Base-by-base conservation (phyloP, 1,284 basidiomycete genomes). In the Tilletia horrida region DNA sequence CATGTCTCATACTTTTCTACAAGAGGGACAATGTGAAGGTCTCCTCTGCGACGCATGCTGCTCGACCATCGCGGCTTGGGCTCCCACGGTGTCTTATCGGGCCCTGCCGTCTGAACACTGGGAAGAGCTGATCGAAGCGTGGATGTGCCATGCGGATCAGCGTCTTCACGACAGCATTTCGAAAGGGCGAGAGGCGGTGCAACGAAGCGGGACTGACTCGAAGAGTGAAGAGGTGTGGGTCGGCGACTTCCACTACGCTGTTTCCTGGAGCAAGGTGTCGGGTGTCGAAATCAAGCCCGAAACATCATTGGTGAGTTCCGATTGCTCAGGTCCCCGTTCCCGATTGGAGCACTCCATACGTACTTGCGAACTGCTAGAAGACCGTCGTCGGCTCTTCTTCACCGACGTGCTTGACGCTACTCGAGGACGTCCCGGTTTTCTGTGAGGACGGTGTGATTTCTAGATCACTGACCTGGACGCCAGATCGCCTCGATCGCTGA, bases 61-160 rank as follows among this genome's bases (percentile, higher is more conserved):
- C 3, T 47, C 66, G 0, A 69, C 68, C n/a, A 29, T 40, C 11
- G 47, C 29, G 29, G 4, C 35, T 8, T 14, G 35, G 2, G 9
- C 44, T 11, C 6, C 23, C 16, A 62, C 50, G 18, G 50, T 66
- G 9, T 81, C 78, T 35, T 96, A 91, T 82, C 87, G 88, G 63
- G 93, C 96, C 76, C 84, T 98, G 7, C 94, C 94, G 0, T 93
- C 91, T 1, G 92, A 96, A 78, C 89, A 96, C 76, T 98, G 94
- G 94, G 90, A 93, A 67, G 94, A 98, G 82, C 88, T 97, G 47
- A 88, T 97, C 25, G 94, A 97, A 69, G 90, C 92, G 2, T 97
- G 94, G 94, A 94, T 98, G 91, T 97, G 94, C 78, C 95, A 97
- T 82, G 83, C 88, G 23, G 93, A 96, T 78, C 93, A 95, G 83